These are phyloP conservation scores for Ceratocystis huliohia DNA, from an alignment of 2,329 filamentous ascomycete species.

Conservation along the genomic window DNA sequence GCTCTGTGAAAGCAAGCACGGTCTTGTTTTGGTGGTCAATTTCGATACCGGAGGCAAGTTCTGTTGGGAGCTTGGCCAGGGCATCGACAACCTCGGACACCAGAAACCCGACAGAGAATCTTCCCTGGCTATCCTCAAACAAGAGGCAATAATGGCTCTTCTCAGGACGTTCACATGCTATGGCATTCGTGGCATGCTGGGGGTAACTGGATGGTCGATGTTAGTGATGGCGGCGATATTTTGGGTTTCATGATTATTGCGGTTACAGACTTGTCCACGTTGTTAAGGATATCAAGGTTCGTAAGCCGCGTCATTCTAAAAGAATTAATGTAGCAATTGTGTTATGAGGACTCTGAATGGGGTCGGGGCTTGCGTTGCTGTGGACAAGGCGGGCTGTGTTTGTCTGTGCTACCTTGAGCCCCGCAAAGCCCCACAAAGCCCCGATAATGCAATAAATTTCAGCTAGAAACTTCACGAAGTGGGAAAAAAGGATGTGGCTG, in stretches of 20 bases:
- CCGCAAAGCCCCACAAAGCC: neutral
- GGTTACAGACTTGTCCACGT: slow-evolving; percentile 41
- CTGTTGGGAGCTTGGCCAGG: slow-evolving; percentile 36
- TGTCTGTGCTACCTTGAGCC: neutral
- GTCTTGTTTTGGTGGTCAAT: slow-evolving; percentile 49
- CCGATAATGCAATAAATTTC: slow-evolving; percentile 2
- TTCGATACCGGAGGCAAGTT: slow-evolving; percentile 45
- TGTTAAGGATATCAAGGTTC: slow-evolving; percentile 41
- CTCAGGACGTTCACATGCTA: slow-evolving; percentile 41
- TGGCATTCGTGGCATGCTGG: slow-evolving; percentile 51
- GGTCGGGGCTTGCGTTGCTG: neutral
- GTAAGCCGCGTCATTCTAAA: slow-evolving; percentile 15
- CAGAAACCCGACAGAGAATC: slow-evolving; percentile 51
- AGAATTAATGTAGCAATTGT: neutral
- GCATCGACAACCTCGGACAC: slow-evolving; percentile 38
- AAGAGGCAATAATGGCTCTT: slow-evolving; percentile 55
- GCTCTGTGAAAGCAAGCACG: slow-evolving; percentile 48
- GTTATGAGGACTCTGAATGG: neutral
- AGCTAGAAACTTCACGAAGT: neutral
- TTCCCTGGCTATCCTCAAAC: slow-evolving; percentile 50
- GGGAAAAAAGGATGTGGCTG: neutral
- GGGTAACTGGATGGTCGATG: slow-evolving; percentile 50
- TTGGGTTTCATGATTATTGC: no score
- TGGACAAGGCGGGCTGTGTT: neutral
- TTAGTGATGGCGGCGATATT: neutral